Base-by-base conservation (phyloP, 257 asterid genomes). In the Osmanthus fragrans region DNA sequence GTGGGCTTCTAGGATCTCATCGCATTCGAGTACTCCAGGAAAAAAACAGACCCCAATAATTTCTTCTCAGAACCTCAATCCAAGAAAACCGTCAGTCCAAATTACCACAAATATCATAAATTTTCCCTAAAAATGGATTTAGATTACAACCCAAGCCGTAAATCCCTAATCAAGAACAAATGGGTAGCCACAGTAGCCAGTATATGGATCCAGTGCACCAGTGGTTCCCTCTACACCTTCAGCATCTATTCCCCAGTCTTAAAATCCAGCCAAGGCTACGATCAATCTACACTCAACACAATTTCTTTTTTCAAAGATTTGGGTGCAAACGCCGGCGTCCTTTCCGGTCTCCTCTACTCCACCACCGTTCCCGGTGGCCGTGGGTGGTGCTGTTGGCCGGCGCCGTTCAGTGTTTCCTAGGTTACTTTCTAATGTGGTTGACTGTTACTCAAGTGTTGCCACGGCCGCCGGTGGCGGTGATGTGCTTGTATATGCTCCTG, bases 201-300 rank as follows among this genome's bases (percentile, higher is more conserved):
- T 86, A 89, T 93, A 75, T 93, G 96, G 99, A 88, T 95, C 76
- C 99, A 95, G 85, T 90, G 90, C 87, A 89, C 94, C 88, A 79
- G 89, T 81, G 99, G 99, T 42, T 90, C 96, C 2, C 92, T 94
- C 64, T 95, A 95, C 93, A 84, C 99, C 75, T 93, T 95, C 86
- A 91, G 89, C 29, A 89, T 95, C 88, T 95, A 95, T 85, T 91
- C 99, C 21, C 80, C 92, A 0, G 18, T 82, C 82, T 69, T 93
- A 3, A 93, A 95, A 82, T 89, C 98, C 80, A 82, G 86, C 67
- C 99, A 93, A 80, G 81, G 82, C 18, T 95, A 93, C 78, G 84
- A 84, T 54, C 99, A 95, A 70, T 92, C 99, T 9, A 90, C 98
- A 10, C 91, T 95, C 75, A 87, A 79, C 86, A 87, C 91, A 23